A percentile compares a stretch with the other conserved stretches of the same genome.
phyloP scores from a whole-genome alignment of 805 yeast genomes.

The Nakazawaea ambrosiae region DNA sequence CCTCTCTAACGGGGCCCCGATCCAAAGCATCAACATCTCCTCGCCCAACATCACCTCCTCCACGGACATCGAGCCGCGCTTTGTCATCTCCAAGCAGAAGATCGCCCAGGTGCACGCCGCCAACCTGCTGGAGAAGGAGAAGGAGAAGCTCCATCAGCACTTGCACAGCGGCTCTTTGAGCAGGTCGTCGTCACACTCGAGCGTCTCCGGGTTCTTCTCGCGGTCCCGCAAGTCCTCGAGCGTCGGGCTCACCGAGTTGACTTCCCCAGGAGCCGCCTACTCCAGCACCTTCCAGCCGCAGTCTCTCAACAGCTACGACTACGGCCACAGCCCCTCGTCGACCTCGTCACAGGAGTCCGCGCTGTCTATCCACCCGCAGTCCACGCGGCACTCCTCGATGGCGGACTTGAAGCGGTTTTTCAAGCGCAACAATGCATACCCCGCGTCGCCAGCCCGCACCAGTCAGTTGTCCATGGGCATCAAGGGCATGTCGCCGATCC shows the following conservation, averaged over 20 bases:
- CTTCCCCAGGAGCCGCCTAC: slow-evolving; percentile 9
- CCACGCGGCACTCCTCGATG: slow-evolving; percentile 68
- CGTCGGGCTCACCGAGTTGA: slow-evolving; percentile 24
- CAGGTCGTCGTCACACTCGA: slow-evolving; percentile 35
- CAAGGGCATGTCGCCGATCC: slow-evolving; percentile 11
- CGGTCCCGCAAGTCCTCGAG: slow-evolving; percentile 35
- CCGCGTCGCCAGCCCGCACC: slow-evolving; percentile 13
- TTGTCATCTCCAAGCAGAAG: slow-evolving; percentile 75
- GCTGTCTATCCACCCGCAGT: slow-evolving; percentile 33
- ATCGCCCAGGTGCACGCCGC: slow-evolving; percentile 50
- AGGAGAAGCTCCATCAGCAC: slow-evolving; percentile 11
- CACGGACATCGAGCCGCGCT: slow-evolving; percentile 72
- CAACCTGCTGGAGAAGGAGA: slow-evolving; percentile 21
- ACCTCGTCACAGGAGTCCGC: slow-evolving; percentile 21
- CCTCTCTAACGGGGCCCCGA: slow-evolving; percentile 49
- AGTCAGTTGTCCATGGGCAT: slow-evolving; percentile 10
- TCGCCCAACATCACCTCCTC: slow-evolving; percentile 59
- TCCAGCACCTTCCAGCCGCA: slow-evolving; percentile 8
- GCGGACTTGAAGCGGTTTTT: slow-evolving; percentile 72
- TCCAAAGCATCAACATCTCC: slow-evolving; percentile 56
- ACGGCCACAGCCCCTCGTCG: slow-evolving; percentile 22
- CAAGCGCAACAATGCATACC: slow-evolving; percentile 33
- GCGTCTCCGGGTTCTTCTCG: slow-evolving; percentile 44
- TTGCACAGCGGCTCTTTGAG: slow-evolving; percentile 20
- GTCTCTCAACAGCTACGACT: slow-evolving; percentile 5